These are phyloP conservation scores for Trichomonas gallinae DNA, from an alignment of 208 protist genomes.

Conservation along the genomic window DNA sequence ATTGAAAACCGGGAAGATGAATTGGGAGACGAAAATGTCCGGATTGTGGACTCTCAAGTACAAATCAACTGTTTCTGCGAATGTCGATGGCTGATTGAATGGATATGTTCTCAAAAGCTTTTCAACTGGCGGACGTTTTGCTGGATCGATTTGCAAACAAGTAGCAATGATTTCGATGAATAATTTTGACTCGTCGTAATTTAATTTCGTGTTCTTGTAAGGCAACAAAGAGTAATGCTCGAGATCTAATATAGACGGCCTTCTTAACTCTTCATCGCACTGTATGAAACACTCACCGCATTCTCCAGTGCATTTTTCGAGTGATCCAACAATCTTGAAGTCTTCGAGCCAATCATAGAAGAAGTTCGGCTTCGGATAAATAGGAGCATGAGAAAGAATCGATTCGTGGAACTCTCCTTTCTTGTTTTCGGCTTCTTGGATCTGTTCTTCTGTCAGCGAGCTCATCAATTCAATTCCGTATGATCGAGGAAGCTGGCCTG, in stretches of 20 bases:
- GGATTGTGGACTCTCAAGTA: background rate
- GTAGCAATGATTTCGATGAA: conserved; percentile 1
- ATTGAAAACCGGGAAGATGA: background rate
- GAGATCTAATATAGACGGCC: background rate
- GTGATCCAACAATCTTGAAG: background rate
- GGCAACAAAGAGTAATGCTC: background rate
- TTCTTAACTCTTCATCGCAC: background rate
- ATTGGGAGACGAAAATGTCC: background rate
- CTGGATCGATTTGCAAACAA: background rate
- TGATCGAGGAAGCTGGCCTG: background rate
- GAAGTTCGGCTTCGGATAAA: background rate
- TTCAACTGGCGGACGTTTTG: background rate
- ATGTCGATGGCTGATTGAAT: background rate
- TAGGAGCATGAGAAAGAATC: background rate
- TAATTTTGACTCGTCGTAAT: background rate
- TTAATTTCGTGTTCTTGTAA: background rate
- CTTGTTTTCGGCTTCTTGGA: background rate
- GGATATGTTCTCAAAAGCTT: background rate
- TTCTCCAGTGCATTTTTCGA: background rate
- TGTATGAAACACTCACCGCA: background rate
- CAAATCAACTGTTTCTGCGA: background rate
- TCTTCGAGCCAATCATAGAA: conserved; percentile 10
- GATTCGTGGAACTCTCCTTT: background rate
- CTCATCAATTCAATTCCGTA: background rate
- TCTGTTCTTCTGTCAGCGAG: background rate